Evolutionary conservation across 176 grass and related monocot genomes (phyloP).

Genomic region (Carex kokanica): DNA sequence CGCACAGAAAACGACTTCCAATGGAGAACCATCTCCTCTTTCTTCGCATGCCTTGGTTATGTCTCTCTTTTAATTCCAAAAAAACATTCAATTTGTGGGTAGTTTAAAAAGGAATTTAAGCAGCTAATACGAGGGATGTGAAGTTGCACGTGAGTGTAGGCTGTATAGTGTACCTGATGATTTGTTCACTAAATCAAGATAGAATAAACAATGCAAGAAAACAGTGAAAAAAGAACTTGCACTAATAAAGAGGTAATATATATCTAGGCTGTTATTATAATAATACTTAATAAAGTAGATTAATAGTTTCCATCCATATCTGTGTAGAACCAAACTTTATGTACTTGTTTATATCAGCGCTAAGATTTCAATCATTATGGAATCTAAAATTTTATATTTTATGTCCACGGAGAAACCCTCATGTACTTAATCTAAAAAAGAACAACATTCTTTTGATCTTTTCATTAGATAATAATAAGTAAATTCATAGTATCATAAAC

Average conservation of each 20-base stretch:
- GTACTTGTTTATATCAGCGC: constrained; percentile 14
- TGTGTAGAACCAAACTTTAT: constrained; percentile 6
- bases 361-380: constrained; percentile 12
- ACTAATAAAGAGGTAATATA: constrained; percentile 15
- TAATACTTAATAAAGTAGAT: constrained; percentile 5
- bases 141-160: constrained; percentile 2
- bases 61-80: constrained; percentile 38
- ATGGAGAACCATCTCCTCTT: constrained; percentile 41
- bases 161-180: constrained; percentile 5
- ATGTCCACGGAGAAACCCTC: background rate
- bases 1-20: constrained; percentile 31
- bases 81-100: constrained; percentile 26
- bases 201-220: constrained; percentile 22
- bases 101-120: background rate
- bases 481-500: background rate
- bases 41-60: constrained; percentile 55
- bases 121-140: background rate
- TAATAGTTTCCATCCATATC: constrained; percentile 18
- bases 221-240: constrained; percentile 22
- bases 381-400: constrained; percentile 8
- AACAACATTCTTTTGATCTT: background rate
- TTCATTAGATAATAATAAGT: background rate
- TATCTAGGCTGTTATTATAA: constrained; percentile 17
- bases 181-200: constrained; percentile 30
- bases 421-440: background rate